Percentiles rank a stretch among this genome's conserved stretches.
Evolutionary conservation across 208 protist genomes (phyloP).

Genomic region (Naegleria lovaniensis): DNA sequence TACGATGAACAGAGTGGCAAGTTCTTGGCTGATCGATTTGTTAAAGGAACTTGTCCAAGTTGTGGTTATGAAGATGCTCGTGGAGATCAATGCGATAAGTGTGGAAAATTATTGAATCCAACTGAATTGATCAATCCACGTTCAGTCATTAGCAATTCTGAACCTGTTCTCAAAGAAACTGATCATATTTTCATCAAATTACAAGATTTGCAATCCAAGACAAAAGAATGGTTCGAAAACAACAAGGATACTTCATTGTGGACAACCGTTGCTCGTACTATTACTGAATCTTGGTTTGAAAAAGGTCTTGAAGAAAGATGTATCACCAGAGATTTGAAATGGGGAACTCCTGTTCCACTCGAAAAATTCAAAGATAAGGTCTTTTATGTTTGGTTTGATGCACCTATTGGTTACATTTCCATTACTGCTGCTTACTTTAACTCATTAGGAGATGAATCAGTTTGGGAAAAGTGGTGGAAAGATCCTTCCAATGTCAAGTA

Average conservation of each 20-base stretch:
- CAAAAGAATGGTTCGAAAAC: slow-evolving; percentile 44
- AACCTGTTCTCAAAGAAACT: not conserved
- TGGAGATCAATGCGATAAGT: slow-evolving; percentile 75
- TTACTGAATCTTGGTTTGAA: slow-evolving; percentile 59
- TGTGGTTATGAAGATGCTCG: slow-evolving; percentile 51
- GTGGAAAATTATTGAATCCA: slow-evolving; percentile 49
- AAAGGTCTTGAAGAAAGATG: slow-evolving; percentile 59
- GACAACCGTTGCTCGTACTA: slow-evolving; percentile 45
- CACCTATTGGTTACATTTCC: slow-evolving; percentile 71
- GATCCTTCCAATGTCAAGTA: slow-evolving; percentile 61
- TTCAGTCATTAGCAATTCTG: not conserved
- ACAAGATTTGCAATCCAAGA: not conserved
- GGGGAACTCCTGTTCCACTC: slow-evolving; percentile 64
- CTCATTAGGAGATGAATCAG: slow-evolving; percentile 46
- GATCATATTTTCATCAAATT: slow-evolving; percentile 18
- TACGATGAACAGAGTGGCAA: slow-evolving; percentile 48
- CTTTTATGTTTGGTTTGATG: slow-evolving; percentile 81
- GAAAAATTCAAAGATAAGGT: slow-evolving; percentile 42
- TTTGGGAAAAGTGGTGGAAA: slow-evolving; percentile 59
- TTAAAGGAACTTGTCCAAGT: slow-evolving; percentile 44
- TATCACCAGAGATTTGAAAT: slow-evolving; percentile 72
- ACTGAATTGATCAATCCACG: not conserved
- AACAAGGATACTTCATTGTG: slow-evolving; percentile 35
- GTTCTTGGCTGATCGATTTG: slow-evolving; percentile 66
- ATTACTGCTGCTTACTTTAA: slow-evolving; percentile 65